phyloP scores from a whole-genome alignment of 1,284 basidiomycete species.

The Ustilago shanxiensis region DNA sequence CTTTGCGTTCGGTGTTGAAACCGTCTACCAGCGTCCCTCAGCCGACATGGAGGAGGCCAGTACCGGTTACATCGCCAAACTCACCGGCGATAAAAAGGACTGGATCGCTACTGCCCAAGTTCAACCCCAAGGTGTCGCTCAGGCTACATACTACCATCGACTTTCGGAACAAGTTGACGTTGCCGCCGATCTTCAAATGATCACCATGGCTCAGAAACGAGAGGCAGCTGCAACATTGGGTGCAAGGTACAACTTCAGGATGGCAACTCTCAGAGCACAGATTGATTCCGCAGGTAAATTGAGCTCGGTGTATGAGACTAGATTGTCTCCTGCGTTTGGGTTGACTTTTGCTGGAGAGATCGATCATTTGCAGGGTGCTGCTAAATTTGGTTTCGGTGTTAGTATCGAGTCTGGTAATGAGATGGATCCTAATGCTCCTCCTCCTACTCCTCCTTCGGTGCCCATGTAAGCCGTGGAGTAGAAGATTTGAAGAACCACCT shows the following conservation, averaged over 20 bases:
- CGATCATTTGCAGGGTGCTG: constrained; percentile 92
- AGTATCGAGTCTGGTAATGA: constrained; percentile 81
- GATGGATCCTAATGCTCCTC: constrained; percentile 65
- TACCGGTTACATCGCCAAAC: constrained; percentile 89
- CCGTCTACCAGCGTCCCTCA: constrained; percentile 83
- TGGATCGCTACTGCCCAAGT: constrained; percentile 89
- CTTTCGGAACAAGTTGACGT: constrained; percentile 97
- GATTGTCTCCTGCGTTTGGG: constrained; percentile 92
- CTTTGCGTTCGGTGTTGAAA: constrained; percentile 89
- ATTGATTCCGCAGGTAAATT: constrained; percentile 77
- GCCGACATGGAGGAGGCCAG: constrained; percentile 75
- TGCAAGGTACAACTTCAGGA: constrained; percentile 95
- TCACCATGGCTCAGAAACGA: constrained; percentile 76
- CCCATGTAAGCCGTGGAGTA: constrained; percentile 56
- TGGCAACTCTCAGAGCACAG: constrained; percentile 76
- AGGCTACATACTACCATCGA: constrained; percentile 97
- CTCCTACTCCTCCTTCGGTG: constrained; percentile 63
- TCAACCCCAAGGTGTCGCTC: constrained; percentile 83
- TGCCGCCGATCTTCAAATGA: constrained; percentile 90
- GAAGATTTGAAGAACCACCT: neutral
- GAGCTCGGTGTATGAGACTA: constrained; percentile 92
- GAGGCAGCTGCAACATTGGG: constrained; percentile 93
- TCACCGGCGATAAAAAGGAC: constrained; percentile 62
- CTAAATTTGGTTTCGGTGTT: constrained; percentile 94
- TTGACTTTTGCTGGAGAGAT: constrained; percentile 97